phyloP scores from a whole-genome alignment of 257 asterid genomes.

The Fraxinus quadrangulata region DNA sequence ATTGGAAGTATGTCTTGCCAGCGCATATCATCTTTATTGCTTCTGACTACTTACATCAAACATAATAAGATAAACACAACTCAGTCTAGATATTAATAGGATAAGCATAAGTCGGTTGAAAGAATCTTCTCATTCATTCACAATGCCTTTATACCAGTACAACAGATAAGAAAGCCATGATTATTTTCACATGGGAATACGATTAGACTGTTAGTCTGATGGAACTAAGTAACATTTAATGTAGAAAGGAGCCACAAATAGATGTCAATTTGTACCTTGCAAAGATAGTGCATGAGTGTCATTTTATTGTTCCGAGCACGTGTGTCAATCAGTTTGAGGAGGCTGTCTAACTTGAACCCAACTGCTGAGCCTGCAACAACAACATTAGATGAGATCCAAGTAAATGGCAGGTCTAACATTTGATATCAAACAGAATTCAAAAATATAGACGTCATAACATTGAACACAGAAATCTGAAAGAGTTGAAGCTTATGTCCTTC shows the following conservation, averaged over 20 bases:
- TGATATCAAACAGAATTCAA: not conserved
- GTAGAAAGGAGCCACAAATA: slow-evolving; percentile 22
- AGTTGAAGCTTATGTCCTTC: not conserved
- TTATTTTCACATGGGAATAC: slow-evolving; percentile 7
- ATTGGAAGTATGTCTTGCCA: not conserved
- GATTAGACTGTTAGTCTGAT: slow-evolving; percentile 13
- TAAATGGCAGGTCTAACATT: slow-evolving; percentile 10
- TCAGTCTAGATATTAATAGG: slow-evolving; percentile 8
- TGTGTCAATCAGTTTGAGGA: slow-evolving; percentile 90
- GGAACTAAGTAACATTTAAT: slow-evolving; percentile 17
- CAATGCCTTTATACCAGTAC: slow-evolving; percentile 14
- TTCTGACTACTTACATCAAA: not conserved
- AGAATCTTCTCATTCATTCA: slow-evolving; percentile 7
- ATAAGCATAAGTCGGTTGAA: slow-evolving; percentile 13
- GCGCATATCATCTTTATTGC: not conserved
- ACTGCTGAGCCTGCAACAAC: slow-evolving; percentile 75
- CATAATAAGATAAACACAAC: not conserved
- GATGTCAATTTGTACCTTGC: slow-evolving; percentile 59
- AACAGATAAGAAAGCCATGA: slow-evolving; percentile 13
- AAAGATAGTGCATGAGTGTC: slow-evolving; percentile 97
- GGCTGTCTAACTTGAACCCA: slow-evolving; percentile 95
- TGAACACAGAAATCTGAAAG: slow-evolving; percentile 6
- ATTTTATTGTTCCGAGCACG: slow-evolving; percentile 93
- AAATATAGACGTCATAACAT: slow-evolving; percentile 6
- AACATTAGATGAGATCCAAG: slow-evolving; percentile 27